Evolutionary conservation across 1,284 basidiomycete species (phyloP), one percentile per base, ranked within the genome.

Genomic region (Tylopilus sp.): DNA sequence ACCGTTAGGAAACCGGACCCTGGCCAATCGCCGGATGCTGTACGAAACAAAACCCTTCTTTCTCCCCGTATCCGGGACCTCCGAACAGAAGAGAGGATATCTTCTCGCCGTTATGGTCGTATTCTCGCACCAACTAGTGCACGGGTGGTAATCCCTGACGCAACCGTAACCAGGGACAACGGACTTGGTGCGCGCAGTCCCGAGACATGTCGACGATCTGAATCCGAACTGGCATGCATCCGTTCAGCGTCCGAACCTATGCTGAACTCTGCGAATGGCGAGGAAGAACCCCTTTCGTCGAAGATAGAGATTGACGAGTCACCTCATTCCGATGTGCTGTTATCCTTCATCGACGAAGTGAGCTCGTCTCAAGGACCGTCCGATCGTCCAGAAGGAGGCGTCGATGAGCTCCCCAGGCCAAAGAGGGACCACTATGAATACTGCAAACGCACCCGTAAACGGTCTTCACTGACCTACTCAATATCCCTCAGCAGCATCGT

Each of bases 31-130:
- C 40, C 28, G 8, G 43, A 43, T 7, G 20, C 36, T n/a, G 4
- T n/a, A 15, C 55, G 53, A 19, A 53, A 55, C 3, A 39, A 48
- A 19, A 26, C 28, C 0, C 48, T 56, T 24, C 65, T 64, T 39
- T 64, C 61, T 17, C 63, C 65, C 35, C 54, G 54, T 19, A 53
- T 61, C 6, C 53, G 31, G 22, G 52, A 57, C 32, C 25, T 65
- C 31, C 52, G 45, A 42, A 53, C 53, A 5, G 47, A 50, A 28
- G 31, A 48, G 7, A 56, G 59, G 35, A 33, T 48, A 35, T 64
- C 62, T 29, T 60, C 62, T 36, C 65, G 61, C 11, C 61, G 54
- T 36, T 49, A 64, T 2, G 63, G 56, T 28, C 42, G 48, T 31
- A 33, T 60, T 26, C 45, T 54, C 24, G 7, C 42, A 17, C 43